Conservation (phyloP, 2,329 filamentous ascomycete genomes). For the Penicillium verrucosum region DNA sequence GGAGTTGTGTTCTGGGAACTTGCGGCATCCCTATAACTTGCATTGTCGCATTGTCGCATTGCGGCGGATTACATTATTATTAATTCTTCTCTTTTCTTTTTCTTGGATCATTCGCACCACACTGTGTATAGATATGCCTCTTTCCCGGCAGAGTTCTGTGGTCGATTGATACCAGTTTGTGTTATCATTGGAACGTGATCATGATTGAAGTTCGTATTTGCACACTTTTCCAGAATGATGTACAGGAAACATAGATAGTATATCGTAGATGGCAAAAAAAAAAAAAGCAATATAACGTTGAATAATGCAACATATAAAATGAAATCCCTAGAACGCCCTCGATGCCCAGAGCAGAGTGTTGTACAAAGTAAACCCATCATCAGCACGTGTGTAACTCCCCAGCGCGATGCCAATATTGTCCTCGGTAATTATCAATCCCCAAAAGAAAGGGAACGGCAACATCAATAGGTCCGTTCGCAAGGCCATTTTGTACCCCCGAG, state of each 20-base stretch:
- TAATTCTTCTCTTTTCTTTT: slow-evolving; percentile 8
- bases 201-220: slow-evolving; percentile 7
- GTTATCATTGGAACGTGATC: slow-evolving; percentile 7
- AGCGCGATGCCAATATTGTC: not conserved
- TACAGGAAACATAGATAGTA: slow-evolving; percentile 7
- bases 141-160: slow-evolving; percentile 4
- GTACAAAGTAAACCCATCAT: slow-evolving; percentile 25
- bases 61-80: slow-evolving; percentile 6
- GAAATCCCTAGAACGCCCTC: slow-evolving; percentile 25
- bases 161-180: slow-evolving; percentile 12
- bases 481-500: not conserved
- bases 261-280: slow-evolving; percentile 4
- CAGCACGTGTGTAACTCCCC: slow-evolving; percentile 20
- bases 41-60: slow-evolving; percentile 14
- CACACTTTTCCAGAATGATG: slow-evolving; percentile 8
- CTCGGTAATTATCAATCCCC: not conserved
- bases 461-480: not conserved
- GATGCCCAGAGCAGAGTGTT: slow-evolving; percentile 35
- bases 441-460: not conserved
- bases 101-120: not conserved
- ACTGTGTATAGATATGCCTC: slow-evolving; percentile 1
- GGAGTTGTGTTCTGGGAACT: slow-evolving; percentile 22
- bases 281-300: slow-evolving; percentile 4
- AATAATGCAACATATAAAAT: slow-evolving; percentile 2
- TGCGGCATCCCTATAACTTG: slow-evolving; percentile 7